Evolutionary conservation across 1,139 yeast genomes (phyloP).

Genomic region (Kluyveromyces sp.): DNA sequence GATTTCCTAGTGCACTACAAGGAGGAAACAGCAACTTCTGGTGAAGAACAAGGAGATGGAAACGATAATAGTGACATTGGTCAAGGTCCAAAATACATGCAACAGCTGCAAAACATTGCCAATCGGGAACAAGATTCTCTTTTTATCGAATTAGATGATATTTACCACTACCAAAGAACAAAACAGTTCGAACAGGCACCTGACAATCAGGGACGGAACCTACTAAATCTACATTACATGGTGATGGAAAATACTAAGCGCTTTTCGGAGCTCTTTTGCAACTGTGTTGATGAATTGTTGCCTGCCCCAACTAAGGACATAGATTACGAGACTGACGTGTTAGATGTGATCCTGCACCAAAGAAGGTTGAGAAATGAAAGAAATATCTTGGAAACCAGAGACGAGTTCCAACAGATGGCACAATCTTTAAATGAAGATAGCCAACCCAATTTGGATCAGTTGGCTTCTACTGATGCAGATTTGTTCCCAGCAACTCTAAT

Average conservation of each 20-base stretch:
- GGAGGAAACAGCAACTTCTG: conserved; percentile 29
- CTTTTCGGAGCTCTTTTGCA: conserved; percentile 68
- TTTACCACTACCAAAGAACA: conserved; percentile 23
- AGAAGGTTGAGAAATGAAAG: conserved; percentile 75
- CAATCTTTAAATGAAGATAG: background rate
- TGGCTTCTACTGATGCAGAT: conserved; percentile 32
- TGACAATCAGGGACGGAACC: conserved; percentile 23
- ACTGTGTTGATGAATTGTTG: conserved; percentile 69
- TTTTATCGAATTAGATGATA: conserved; percentile 75
- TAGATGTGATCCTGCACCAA: conserved; percentile 89
- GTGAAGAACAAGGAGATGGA: conserved; percentile 19
- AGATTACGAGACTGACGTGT: conserved; percentile 76
- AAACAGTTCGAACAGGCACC: conserved; percentile 1
- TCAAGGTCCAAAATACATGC: conserved; percentile 67
- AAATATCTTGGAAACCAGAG: conserved; percentile 31
- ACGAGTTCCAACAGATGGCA: conserved; percentile 48
- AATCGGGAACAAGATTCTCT: conserved; percentile 70
- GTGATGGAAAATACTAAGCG: conserved; percentile 70
- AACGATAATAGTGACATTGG: conserved; percentile 21
- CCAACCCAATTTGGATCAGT: conserved; percentile 16
- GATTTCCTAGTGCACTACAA: conserved; percentile 60
- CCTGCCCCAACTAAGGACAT: conserved; percentile 76
- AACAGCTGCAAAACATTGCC: conserved; percentile 68
- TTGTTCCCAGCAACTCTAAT: conserved; percentile 81
- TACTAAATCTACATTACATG: conserved; percentile 23